Percentiles rank a stretch among this genome's conserved stretches.
These are phyloP conservation scores for Colletotrichum gigasporum DNA, from an alignment of 2,329 filamentous ascomycete species.

Conservation along the genomic window DNA sequence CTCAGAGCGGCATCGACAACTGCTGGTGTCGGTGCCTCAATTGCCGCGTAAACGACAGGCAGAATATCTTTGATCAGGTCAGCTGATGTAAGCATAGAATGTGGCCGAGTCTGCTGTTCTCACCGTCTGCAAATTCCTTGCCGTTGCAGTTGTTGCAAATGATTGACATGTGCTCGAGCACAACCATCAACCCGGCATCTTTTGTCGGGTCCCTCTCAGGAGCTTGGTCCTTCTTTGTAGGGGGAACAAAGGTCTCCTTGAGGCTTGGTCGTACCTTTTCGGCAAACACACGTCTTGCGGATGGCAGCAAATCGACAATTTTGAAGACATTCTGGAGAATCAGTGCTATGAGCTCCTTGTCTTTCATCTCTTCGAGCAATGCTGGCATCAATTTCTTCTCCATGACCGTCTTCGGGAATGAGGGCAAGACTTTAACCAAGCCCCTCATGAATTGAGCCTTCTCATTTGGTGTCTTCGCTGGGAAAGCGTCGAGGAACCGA, in stretches of 20 bases:
- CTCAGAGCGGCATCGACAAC: constrained; percentile 87
- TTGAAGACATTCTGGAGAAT: constrained; percentile 94
- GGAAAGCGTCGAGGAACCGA: constrained; percentile 89
- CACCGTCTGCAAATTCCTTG: constrained; percentile 94
- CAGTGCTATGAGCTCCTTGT: constrained; percentile 83
- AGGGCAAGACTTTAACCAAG: constrained; percentile 84
- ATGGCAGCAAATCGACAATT: constrained; percentile 82
- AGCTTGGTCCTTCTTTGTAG: constrained; percentile 69
- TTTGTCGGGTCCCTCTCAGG: constrained; percentile 74
- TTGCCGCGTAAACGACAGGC: constrained; percentile 82
- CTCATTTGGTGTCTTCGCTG: constrained; percentile 89
- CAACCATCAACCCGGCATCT: constrained; percentile 90
- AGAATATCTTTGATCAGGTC: constrained; percentile 72
- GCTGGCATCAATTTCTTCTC: constrained; percentile 94
- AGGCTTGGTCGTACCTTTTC: constrained; percentile 88
- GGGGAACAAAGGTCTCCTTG: constrained; percentile 81
- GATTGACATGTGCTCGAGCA: constrained; percentile 82
- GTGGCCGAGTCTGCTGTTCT: constrained; percentile 47
- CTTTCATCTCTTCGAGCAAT: constrained; percentile 91
- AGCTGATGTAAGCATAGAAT: neutral
- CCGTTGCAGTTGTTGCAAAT: constrained; percentile 85
- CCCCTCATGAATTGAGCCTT: constrained; percentile 93
- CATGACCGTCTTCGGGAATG: constrained; percentile 92
- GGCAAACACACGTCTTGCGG: constrained; percentile 79
- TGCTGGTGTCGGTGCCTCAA: constrained; percentile 89